phyloP scores from a whole-genome alignment of 495 filamentous ascomycete species.

The Aspergillus sclerotiicarbonarius region DNA sequence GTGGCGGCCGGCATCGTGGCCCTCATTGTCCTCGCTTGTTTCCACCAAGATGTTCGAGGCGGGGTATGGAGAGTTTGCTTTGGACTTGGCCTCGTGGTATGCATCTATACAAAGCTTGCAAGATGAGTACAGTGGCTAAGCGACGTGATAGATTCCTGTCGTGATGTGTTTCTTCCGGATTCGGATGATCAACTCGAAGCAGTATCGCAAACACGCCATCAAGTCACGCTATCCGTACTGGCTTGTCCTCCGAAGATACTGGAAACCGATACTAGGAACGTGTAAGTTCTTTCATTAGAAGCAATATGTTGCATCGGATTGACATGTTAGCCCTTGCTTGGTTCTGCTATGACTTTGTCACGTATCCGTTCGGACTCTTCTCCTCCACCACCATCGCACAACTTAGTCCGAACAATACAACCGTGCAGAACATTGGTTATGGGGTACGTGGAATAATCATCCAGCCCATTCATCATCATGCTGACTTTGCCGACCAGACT shows the following conservation, averaged over 20 bases:
- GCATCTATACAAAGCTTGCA: slow-evolving; percentile 1
- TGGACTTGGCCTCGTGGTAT: slow-evolving; percentile 34
- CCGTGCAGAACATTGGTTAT: slow-evolving; percentile 45
- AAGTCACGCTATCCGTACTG: slow-evolving; percentile 34
- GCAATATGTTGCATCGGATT: not conserved
- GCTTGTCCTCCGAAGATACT: slow-evolving; percentile 36
- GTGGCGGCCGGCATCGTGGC: slow-evolving; percentile 30
- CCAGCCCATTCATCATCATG: too few relatives aligned
- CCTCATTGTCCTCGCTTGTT: slow-evolving; percentile 32
- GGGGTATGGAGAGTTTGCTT: slow-evolving; percentile 39
- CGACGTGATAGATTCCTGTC: slow-evolving; percentile 24
- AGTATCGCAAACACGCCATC: slow-evolving; percentile 37
- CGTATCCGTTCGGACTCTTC: slow-evolving; percentile 41
- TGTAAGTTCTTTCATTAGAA: slow-evolving; percentile 25
- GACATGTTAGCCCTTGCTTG: slow-evolving; percentile 28
- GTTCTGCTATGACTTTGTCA: slow-evolving; percentile 45
- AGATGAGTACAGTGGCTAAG: not conserved
- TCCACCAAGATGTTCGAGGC: slow-evolving; percentile 19
- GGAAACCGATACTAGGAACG: slow-evolving; percentile 41
- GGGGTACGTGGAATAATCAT: slow-evolving; percentile 30
- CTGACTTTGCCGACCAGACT: too few relatives aligned
- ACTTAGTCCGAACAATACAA: slow-evolving; percentile 37
- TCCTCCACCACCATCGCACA: slow-evolving; percentile 37
- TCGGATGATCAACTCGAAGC: slow-evolving; percentile 38
- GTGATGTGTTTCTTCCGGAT: slow-evolving; percentile 38